Evolutionary conservation across 768 basidiomycete species (phyloP), one percentile per base, ranked within the genome.

Genomic region (Mycena crocata): DNA sequence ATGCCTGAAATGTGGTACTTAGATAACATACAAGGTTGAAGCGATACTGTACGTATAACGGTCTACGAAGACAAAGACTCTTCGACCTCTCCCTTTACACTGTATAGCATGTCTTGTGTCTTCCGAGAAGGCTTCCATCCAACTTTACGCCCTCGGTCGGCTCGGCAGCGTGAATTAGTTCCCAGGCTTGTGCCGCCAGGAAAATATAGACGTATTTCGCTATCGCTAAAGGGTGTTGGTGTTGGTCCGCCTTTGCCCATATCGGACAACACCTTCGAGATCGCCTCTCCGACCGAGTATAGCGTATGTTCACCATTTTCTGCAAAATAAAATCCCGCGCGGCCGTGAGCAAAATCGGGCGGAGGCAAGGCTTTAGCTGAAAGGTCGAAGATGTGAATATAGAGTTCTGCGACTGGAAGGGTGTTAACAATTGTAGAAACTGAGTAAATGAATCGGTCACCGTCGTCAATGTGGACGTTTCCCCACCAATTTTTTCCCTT

Each of bases 51-150:
- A 15, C 17, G 21, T 32, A 19, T 15, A 48, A 45, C 51, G 12
- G 40, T 17, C 52, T 54, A 63, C 45, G n/a, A 50, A 49, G 65
- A 56, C 24, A 66, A 44, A 5, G 65, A 49, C 10, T 35, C 65
- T 23, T 81, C 80, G 2, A 86, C 80, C 73, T 88, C 86, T 7
- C 78, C 73, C 62, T 79, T 78, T 55, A 89, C 80, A 67, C 83
- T 86, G 39, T 74, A 76, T 15, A 89, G 67, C 78, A 89, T 81
- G 71, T 89, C 87, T 58, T 81, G 73, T 13, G 82, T 86, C 17
- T 76, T 82, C 70, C 80, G 81, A 61, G 68, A 80, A 13, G 89
- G 86, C 60, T 81, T 82, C 88, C 88, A 89, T 17, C 88, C 87
- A 46, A 89, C 69, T 15, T 75, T 72, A 45, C 78, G 77, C 1